Conservation (phyloP, 352 stramenopile species). For the Phytopythium kandeliae region DNA sequence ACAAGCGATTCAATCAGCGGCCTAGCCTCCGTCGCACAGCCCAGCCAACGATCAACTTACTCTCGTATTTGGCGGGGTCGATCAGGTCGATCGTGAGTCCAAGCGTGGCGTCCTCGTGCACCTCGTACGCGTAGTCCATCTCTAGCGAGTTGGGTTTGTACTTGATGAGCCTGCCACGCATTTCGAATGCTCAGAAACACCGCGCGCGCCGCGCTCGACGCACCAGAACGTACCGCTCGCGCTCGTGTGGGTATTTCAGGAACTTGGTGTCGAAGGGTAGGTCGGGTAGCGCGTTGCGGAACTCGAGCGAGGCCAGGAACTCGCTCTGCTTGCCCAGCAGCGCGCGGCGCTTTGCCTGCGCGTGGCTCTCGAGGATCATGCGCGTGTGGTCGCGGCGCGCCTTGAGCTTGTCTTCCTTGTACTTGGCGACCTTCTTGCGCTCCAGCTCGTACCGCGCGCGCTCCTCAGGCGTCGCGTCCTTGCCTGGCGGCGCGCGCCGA, state of each 20-base stretch:
- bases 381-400: conserved; percentile 79
- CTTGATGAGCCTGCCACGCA: conserved; percentile 66
- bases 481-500: conserved; percentile 39
- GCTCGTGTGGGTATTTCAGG: conserved; percentile 74
- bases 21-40: background rate
- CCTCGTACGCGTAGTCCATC: conserved; percentile 83
- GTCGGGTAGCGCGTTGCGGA: conserved; percentile 77
- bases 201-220: too few species aligned
- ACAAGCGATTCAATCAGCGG: background rate
- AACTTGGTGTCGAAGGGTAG: conserved; percentile 87
- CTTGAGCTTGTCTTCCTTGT: conserved; percentile 88
- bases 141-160: conserved; percentile 85
- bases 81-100: conserved; percentile 81
- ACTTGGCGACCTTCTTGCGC: conserved; percentile 85
- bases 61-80: conserved; percentile 81
- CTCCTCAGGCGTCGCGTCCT: conserved; percentile 57
- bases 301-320: conserved; percentile 76
- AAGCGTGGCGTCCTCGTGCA: conserved; percentile 78
- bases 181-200: too few species aligned
- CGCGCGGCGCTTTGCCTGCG: conserved; percentile 73
- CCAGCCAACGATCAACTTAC: conserved; percentile 12
- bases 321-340: conserved; percentile 81
- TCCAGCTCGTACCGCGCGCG: conserved; percentile 78
- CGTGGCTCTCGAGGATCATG: conserved; percentile 85
- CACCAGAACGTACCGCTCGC: conserved; percentile 38